Evolutionary conservation across 1,284 basidiomycete species (phyloP), one percentile per base, ranked within the genome.

Genomic region (Moniliella sp.): DNA sequence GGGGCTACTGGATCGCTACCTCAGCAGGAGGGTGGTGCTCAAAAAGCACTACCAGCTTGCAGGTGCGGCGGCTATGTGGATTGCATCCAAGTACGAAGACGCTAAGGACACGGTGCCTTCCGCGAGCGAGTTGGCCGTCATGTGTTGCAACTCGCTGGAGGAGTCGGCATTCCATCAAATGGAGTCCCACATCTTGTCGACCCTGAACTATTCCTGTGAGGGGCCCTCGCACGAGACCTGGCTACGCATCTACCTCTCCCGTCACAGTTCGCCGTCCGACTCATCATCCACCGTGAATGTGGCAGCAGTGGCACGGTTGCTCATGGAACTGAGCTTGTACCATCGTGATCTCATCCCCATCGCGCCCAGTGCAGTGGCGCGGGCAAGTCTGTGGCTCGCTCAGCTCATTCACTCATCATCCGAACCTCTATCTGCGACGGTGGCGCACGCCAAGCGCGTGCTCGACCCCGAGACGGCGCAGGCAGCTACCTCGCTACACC

Each of bases 1-100:
- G 65, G 97, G n/a, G 97, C 68, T 99, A 60, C 76, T 97, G 61
- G 91, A 99, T 64, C 83, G 91, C 49, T 99, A 97, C 64, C 82
- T 97, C 17, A 94, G 91, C 32, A 83, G 86, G 49, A 80, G 91
- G 28, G 78, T 97, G 46, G 91, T 97, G 34, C 94, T 84, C 67
- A 84, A 86, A 67, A 91, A 91, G 64, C 91, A 99, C 65, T 97
- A 94, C 62, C 91, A 99, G 61, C 78, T 99, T 32, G 88, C 97
- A 33, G 91, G 91, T 18, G 97, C 91, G 55, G 82, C 88, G 9
- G 84, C 91, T 13, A 70, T 99, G 3, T 88, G 88, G 83, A 94
- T 97, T 49, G 91, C 91, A 4, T 80, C 91, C 51, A 99, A 99
- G 65, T 99, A 91, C 53, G 91, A 99, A 65, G 91, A 99, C 58